Evolutionary conservation across 73 alveolate genomes (phyloP).

Genomic region (Stentor coeruleus): DNA sequence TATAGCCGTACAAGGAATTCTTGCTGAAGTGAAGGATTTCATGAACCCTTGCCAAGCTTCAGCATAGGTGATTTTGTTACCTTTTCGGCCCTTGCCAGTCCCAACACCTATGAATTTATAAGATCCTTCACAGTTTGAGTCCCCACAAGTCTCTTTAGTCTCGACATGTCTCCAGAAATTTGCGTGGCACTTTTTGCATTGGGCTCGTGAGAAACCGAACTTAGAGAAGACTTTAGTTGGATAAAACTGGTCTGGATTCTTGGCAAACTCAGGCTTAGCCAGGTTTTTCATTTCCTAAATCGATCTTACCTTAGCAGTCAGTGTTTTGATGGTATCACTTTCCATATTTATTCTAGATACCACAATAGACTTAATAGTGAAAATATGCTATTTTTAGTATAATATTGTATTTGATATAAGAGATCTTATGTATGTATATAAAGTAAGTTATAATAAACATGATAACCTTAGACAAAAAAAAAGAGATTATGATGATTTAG

Average conservation of each 20-base stretch:
- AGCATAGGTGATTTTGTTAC: constrained; percentile 82
- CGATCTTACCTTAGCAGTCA: constrained; percentile 22
- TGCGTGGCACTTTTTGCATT: constrained; percentile 57
- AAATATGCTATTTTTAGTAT: no score
- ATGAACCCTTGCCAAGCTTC: constrained; percentile 98
- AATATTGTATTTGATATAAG: no score
- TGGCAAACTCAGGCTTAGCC: constrained; percentile 89
- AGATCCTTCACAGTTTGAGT: constrained; percentile 95
- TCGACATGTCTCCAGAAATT: constrained; percentile 91
- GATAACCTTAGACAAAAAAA: no score
- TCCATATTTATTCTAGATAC: constrained; percentile 26
- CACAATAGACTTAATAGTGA: no score
- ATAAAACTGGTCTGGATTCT: constrained; percentile 86
- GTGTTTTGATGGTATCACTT: constrained; percentile 21
- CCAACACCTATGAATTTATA: constrained; percentile 91
- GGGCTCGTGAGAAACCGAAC: constrained; percentile 44
- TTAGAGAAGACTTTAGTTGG: constrained; percentile 66
- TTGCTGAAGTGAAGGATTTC: constrained; percentile 75
- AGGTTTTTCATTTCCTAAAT: constrained; percentile 84
- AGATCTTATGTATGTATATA: no score
- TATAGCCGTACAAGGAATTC: constrained; percentile 91
- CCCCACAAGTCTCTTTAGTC: constrained; percentile 86
- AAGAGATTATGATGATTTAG: no score
- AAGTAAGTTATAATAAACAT: no score
- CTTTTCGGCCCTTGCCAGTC: constrained; percentile 86